phyloP scores from a whole-genome alignment of 2,329 filamentous ascomycete genomes.

The Neopestalotiopsis rosae region DNA sequence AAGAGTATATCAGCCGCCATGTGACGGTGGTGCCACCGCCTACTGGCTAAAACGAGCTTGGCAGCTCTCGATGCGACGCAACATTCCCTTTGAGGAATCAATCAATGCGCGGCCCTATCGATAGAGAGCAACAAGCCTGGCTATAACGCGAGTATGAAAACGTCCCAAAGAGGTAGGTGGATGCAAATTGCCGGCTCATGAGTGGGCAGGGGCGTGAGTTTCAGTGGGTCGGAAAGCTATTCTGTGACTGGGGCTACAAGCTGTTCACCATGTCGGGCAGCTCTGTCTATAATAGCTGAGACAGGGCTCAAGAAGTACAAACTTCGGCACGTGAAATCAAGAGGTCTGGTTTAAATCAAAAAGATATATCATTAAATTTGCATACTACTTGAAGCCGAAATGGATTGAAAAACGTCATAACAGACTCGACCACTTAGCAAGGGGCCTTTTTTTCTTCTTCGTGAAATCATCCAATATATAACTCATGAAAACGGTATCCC shows the following conservation, averaged over 20 bases:
- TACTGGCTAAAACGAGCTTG: constrained; percentile 13
- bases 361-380: not conserved
- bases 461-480: not conserved
- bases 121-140: not conserved
- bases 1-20: constrained; percentile 6
- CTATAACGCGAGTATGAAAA: not conserved
- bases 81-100: constrained; percentile 7
- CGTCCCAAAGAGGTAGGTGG: constrained; percentile 2
- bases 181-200: not conserved
- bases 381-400: not conserved
- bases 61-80: not conserved
- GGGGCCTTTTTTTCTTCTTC: not conserved
- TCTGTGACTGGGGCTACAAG: not conserved
- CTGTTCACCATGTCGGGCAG: constrained; percentile 1
- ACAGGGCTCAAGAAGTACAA: not conserved
- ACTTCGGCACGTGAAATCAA: not conserved
- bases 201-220: not conserved
- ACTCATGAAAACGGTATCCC: not conserved
- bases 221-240: not conserved
- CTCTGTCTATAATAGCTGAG: not conserved
- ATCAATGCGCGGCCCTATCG: not conserved
- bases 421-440: not conserved
- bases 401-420: not conserved
- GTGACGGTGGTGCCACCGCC: constrained; percentile 1
- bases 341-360: not conserved